Percentiles rank a stretch among this genome's conserved stretches.
These are phyloP conservation scores for Holtermanniella nyarrowii DNA, from an alignment of 768 basidiomycete genomes.

Conservation along the genomic window DNA sequence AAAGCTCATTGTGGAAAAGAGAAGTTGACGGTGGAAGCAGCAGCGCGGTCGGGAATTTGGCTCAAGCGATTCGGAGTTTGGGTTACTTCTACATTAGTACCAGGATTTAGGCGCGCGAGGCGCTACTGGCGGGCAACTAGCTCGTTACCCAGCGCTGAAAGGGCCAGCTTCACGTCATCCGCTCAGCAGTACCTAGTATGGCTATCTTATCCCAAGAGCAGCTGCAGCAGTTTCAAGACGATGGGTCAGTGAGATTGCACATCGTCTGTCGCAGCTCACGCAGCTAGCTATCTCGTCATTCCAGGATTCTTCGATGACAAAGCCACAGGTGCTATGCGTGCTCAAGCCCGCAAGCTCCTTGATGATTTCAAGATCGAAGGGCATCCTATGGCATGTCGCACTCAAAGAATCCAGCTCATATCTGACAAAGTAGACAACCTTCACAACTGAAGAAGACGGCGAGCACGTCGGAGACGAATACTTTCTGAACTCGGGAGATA, in stretches of 20 bases:
- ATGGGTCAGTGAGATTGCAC: slow-evolving; percentile 10
- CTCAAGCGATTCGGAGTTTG: background rate
- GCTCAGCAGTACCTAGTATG: too few species aligned
- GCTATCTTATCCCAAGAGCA: slow-evolving; percentile 1
- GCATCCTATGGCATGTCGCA: slow-evolving; percentile 61
- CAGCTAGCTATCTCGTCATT: slow-evolving; percentile 64
- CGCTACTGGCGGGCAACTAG: background rate
- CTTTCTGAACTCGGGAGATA: slow-evolving; percentile 83
- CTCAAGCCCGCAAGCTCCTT: slow-evolving; percentile 63
- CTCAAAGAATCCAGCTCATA: background rate
- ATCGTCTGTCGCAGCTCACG: background rate
- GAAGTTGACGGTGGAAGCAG: background rate
- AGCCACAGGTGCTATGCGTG: slow-evolving; percentile 55
- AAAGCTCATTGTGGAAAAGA: background rate
- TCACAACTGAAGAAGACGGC: slow-evolving; percentile 55
- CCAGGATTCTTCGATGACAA: slow-evolving; percentile 58
- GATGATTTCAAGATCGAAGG: slow-evolving; percentile 64
- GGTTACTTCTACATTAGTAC: background rate
- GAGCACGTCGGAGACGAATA: slow-evolving; percentile 66
- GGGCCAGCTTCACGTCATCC: too few species aligned
- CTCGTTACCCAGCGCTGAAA: background rate
- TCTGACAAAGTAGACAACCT: slow-evolving; percentile 54
- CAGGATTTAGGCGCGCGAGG: background rate
- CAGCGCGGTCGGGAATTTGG: too few species aligned
- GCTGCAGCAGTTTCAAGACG: slow-evolving; percentile 9